A percentile compares a stretch with the other conserved stretches of the same genome.
Evolutionary conservation across 2,329 filamentous ascomycete genomes (phyloP).

Genomic region (Colletotrichum acutatum): DNA sequence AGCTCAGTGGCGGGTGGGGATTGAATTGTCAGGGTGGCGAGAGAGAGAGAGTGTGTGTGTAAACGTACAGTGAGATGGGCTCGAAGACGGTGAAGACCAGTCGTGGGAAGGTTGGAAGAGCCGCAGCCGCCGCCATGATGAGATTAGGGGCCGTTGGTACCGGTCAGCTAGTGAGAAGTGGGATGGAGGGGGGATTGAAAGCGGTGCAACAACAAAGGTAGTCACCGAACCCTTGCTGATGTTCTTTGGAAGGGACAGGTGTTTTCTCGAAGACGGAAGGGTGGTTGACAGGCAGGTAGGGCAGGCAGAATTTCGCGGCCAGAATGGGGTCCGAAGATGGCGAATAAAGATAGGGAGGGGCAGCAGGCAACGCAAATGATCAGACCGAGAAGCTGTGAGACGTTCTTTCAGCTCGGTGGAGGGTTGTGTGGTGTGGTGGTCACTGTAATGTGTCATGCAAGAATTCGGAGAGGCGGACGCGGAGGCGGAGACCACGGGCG

Average conservation of each 20-base stretch:
- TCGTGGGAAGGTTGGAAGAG: constrained; percentile 72
- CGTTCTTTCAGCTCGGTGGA: not conserved
- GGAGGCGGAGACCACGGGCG: not conserved
- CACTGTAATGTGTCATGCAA: not conserved
- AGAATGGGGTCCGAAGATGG: not conserved
- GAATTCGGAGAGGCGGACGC: not conserved
- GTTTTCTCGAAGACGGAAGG: not conserved
- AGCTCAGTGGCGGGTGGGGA: constrained; percentile 16
- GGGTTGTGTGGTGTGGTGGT: not conserved
- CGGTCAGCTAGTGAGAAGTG: not conserved
- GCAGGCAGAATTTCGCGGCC: not conserved
- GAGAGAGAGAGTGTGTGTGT: constrained; percentile 44
- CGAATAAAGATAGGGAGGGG: not conserved
- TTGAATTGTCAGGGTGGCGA: not conserved
- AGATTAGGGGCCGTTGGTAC: not conserved
- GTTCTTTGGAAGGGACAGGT: not conserved
- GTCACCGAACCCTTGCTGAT: not conserved
- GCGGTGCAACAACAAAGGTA: not conserved
- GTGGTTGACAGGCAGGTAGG: not conserved
- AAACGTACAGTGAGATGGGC: constrained; percentile 72
- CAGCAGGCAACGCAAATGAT: not conserved
- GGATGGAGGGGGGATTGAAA: not conserved
- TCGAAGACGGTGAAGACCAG: constrained; percentile 76
- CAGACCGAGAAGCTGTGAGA: not conserved
- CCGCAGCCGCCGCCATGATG: constrained; percentile 62